Evolutionary conservation across 192 early-diverging fungal genomes (phyloP), one percentile per base, ranked within the genome.

Genomic region (Tieghemiomyces parasiticus): DNA sequence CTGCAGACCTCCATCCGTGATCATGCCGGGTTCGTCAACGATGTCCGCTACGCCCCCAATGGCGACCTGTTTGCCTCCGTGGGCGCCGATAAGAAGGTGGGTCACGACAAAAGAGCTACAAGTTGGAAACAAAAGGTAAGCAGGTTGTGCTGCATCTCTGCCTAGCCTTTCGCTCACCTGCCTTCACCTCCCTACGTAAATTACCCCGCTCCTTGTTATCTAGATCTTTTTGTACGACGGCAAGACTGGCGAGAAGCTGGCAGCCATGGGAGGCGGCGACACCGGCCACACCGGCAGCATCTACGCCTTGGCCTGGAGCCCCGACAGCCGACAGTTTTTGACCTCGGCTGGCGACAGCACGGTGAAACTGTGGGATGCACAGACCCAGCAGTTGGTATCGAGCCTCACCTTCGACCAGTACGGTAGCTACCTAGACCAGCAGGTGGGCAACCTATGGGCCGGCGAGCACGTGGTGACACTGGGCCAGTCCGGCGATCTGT

Each of bases 141-240:
- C n/a, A n/a, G n/a, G n/a, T n/a, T n/a, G n/a, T n/a, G n/a, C n/a
- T n/a, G n/a, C n/a, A n/a, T n/a, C n/a, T n/a, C n/a, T n/a, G n/a
- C n/a, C n/a, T n/a, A n/a, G n/a, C n/a, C n/a, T n/a, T n/a, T n/a
- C n/a, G n/a, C n/a, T n/a, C n/a, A n/a, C n/a, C n/a, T n/a, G n/a
- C n/a, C n/a, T n/a, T n/a, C n/a, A n/a, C n/a, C n/a, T n/a, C n/a
- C n/a, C n/a, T n/a, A n/a, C n/a, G n/a, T n/a, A n/a, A n/a, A n/a
- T n/a, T n/a, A n/a, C n/a, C n/a, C n/a, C n/a, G n/a, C n/a, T n/a
- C n/a, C n/a, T n/a, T n/a, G n/a, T n/a, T n/a, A n/a, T n/a, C n/a
- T n/a, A 87, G 78, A 74, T 97, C 45, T 92, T 92, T 67, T 61
- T 98, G 63, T 98, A 92, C 65, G 91, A 98, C 51, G 95, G 88